Evolutionary conservation across 306 rosid species (phyloP).

Genomic region (Oemleria cerasiformis): DNA sequence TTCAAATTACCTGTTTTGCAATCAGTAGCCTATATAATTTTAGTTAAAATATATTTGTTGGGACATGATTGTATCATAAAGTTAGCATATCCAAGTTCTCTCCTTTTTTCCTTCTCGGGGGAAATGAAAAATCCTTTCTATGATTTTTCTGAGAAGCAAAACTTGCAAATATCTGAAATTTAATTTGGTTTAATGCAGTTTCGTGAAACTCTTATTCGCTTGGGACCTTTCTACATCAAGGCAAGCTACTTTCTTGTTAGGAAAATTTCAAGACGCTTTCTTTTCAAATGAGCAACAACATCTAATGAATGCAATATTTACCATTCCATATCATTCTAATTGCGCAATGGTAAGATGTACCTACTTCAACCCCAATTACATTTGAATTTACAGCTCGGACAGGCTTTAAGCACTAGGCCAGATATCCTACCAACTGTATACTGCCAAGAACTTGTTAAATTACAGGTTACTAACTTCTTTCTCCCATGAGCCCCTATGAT

Average conservation of each 20-base stretch:
- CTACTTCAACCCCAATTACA: conserved; percentile 19
- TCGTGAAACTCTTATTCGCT: conserved; percentile 81
- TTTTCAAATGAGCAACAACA: background rate
- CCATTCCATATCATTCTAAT: background rate
- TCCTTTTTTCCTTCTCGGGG: background rate
- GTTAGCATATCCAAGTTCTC: background rate
- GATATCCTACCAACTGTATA: conserved; percentile 77
- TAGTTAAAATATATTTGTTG: background rate
- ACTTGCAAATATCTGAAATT: conserved; percentile 26
- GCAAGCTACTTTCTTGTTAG: conserved; percentile 43
- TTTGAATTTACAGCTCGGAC: conserved; percentile 80
- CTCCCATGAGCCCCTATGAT: conserved; percentile 21
- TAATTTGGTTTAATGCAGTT: conserved; percentile 66
- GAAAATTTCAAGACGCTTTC: conserved; percentile 17
- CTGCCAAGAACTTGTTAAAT: conserved; percentile 84
- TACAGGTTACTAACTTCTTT: conserved; percentile 60
- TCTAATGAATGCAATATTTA: conserved; percentile 3
- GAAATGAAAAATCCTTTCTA: background rate
- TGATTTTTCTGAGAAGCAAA: conserved; percentile 8
- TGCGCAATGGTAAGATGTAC: conserved; percentile 5
- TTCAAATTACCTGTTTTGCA: background rate
- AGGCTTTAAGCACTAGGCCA: conserved; percentile 95
- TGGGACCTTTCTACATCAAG: conserved; percentile 98
- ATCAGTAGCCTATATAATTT: background rate
- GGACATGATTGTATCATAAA: background rate